Evolutionary conservation across 192 early-diverging fungal species (phyloP), one percentile per base, ranked within the genome.

Genomic region (Helicostylum pulchrum): DNA sequence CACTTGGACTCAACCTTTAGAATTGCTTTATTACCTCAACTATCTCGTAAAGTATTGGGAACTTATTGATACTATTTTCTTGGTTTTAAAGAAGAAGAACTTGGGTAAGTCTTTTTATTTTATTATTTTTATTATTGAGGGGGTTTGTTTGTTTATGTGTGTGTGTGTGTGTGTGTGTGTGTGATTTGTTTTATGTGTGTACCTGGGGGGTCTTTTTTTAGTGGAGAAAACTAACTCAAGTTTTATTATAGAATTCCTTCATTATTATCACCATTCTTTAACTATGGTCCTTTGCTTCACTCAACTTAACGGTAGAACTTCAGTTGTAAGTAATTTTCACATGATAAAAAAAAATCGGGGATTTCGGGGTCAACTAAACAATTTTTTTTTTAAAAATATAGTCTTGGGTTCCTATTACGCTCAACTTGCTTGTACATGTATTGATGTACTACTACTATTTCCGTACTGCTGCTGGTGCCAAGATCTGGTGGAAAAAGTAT

Each of bases 401-500:
- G 78, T 86, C 83, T 30, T 91, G 90, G 88, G 88, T 91, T 31
- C 85, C 87, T 26, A 88, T 95, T 62, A 78, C 78, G 54, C 77
- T 95, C 45, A 95, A 96, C 80, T 81, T 94, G 75, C 82, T 82
- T 61, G 91, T 96, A 19, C 94, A 96, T 68, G 91, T 94, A 55
- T 73, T 93, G 58, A 96, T 96, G 94, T 93, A 93, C 81, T 91
- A 88, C 72, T 93, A 91, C 79, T 93, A 93, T 76, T 88, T 87
- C 80, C 87, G 85, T 61, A 87, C 90, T 11, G 88, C 88, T 53
- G 79, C 83, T 49, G 81, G 88, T 39, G 87, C 87, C 71, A 77
- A 82, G 68, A 86, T 90, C 64, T 94, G 94, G 92, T 96, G 93
- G 93, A 95, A 95, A 79, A 86, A 92, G 78, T 90, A 92, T 73